Conservation (phyloP, 2,329 filamentous ascomycete species). For the Coccinonectria pachysandricola region DNA sequence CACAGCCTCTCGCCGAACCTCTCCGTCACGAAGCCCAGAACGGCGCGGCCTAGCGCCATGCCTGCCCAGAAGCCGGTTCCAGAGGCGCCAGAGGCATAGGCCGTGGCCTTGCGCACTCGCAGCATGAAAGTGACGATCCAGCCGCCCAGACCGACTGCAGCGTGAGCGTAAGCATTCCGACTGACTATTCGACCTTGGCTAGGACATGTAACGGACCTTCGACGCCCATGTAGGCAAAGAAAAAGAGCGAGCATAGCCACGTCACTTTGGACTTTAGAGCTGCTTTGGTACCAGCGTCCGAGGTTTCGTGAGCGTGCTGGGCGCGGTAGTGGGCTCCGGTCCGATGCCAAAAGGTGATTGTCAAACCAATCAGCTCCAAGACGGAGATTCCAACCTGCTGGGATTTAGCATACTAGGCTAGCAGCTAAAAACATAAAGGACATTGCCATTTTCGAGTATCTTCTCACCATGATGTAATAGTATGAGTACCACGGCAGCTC, state of each 20-base stretch:
- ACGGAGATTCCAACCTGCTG: slow-evolving; percentile 33
- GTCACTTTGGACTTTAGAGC: slow-evolving; percentile 42
- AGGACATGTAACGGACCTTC: slow-evolving; percentile 36
- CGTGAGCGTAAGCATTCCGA: background rate
- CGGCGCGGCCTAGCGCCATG: slow-evolving; percentile 56
- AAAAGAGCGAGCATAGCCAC: slow-evolving; percentile 57
- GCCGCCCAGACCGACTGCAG: slow-evolving; percentile 52
- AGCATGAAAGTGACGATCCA: slow-evolving; percentile 80
- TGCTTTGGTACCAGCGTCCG: slow-evolving; percentile 24
- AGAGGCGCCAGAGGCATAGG: slow-evolving; percentile 61
- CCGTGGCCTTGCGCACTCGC: slow-evolving; percentile 50
- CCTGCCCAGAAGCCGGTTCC: slow-evolving; percentile 74
- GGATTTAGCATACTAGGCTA: slow-evolving; percentile 1
- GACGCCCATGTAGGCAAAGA: slow-evolving; percentile 63
- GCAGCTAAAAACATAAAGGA: no score
- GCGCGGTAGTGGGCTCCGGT: slow-evolving; percentile 44
- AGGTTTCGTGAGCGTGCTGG: slow-evolving; percentile 19
- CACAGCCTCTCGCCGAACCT: slow-evolving; percentile 54
- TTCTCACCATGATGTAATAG: slow-evolving; percentile 59
- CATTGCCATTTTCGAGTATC: no score
- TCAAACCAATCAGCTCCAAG: slow-evolving; percentile 44
- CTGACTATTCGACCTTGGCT: background rate
- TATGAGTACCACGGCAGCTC: slow-evolving; percentile 54
- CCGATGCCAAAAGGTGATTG: slow-evolving; percentile 48
- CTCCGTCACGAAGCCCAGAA: slow-evolving; percentile 61